phyloP scores from a whole-genome alignment of 495 filamentous ascomycete species.

The Lineolata rhizophorae region DNA sequence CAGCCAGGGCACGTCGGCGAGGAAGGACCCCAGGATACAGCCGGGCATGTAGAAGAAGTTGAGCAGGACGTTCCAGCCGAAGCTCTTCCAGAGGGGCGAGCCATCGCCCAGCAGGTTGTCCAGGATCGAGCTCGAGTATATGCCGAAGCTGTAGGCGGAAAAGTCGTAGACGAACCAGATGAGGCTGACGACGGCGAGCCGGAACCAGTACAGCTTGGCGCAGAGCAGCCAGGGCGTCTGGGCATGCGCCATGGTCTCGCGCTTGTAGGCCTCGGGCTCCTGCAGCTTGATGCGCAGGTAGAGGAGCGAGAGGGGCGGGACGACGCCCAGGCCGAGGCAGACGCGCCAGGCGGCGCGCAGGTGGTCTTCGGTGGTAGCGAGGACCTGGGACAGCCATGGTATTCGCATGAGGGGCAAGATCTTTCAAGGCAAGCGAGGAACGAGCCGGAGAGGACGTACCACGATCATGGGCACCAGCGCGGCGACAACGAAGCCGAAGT shows the following conservation, averaged over 20 bases:
- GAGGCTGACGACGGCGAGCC: conserved; percentile 43
- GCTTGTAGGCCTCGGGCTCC: conserved; percentile 66
- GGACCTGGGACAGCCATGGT: conserved; percentile 19
- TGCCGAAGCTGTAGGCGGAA: conserved; percentile 54
- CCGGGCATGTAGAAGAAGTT: conserved; percentile 78
- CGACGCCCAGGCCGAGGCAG: conserved; percentile 53
- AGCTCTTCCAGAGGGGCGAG: conserved; percentile 44
- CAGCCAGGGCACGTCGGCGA: conserved; percentile 38
- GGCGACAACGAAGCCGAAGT: conserved; percentile 55
- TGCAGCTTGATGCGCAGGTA: conserved; percentile 52
- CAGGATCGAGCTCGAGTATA: conserved; percentile 55
- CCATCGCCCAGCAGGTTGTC: conserved; percentile 33
- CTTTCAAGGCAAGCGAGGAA: background rate
- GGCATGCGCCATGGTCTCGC: conserved; percentile 26
- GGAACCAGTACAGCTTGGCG: conserved; percentile 35
- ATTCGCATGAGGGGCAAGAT: background rate
- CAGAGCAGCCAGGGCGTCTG: conserved; percentile 34
- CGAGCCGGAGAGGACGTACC: conserved; percentile 1
- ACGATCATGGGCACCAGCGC: conserved; percentile 44
- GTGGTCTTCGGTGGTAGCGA: conserved; percentile 47
- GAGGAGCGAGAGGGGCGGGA: conserved; percentile 56
- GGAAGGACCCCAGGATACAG: conserved; percentile 47
- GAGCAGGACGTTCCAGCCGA: conserved; percentile 71
- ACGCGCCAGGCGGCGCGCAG: conserved; percentile 55
- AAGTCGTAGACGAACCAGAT: conserved; percentile 96